These are phyloP conservation scores for Pleurotus tuber-regium DNA, from an alignment of 768 basidiomycete genomes.

Conservation along the genomic window DNA sequence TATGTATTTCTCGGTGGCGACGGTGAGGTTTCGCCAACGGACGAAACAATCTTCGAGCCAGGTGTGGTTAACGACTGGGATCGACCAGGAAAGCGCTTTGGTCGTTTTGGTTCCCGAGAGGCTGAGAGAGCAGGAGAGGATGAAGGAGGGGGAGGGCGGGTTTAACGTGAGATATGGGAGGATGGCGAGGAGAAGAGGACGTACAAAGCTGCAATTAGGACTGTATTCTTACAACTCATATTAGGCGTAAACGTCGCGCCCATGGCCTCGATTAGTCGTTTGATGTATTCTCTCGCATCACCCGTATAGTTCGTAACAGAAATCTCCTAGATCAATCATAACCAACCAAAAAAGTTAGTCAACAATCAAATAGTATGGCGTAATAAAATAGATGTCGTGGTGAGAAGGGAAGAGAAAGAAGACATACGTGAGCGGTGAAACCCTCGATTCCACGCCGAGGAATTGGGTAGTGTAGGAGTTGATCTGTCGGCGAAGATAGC, in stretches of 20 bases:
- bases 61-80: conserved; percentile 84
- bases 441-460: conserved; percentile 59
- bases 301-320: conserved; percentile 91
- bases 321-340: conserved; percentile 49
- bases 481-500: conserved; percentile 62
- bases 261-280: conserved; percentile 72
- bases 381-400: no score
- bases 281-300: conserved; percentile 82
- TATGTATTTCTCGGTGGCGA: conserved; percentile 65
- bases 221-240: conserved; percentile 75
- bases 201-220: conserved; percentile 82
- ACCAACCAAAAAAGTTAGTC: conserved; percentile 8
- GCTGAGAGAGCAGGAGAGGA: conserved; percentile 23
- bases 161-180: not conserved
- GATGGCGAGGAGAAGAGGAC: conserved; percentile 31
- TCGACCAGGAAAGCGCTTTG: conserved; percentile 77
- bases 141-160: not conserved
- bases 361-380: no score
- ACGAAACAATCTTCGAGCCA: conserved; percentile 93
- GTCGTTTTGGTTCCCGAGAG: conserved; percentile 57
- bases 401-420: no score
- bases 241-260: conserved; percentile 82
- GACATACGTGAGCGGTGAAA: conserved; percentile 59
- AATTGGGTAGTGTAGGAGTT: conserved; percentile 83
- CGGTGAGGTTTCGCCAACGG: conserved; percentile 70